Conservation (phyloP, 495 filamentous ascomycete genomes). For the Tuber indicum region DNA sequence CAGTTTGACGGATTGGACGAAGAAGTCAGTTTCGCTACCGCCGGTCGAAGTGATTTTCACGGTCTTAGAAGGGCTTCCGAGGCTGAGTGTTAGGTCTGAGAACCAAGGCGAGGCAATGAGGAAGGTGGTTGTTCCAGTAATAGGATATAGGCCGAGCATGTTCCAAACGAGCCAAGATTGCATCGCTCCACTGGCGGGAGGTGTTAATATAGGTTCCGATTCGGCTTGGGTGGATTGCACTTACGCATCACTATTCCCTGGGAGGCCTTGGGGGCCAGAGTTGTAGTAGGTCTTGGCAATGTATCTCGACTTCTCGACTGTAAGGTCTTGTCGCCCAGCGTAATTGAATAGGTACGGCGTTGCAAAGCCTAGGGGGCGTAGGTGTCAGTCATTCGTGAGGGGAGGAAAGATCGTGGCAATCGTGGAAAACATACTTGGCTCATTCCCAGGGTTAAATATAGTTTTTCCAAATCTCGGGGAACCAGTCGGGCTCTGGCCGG, state of each 20-base stretch:
- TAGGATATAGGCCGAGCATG: conserved; percentile 63
- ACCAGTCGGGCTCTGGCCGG: conserved; percentile 50
- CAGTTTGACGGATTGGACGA: conserved; percentile 52
- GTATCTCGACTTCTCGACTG: conserved; percentile 51
- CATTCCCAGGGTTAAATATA: conserved; percentile 64
- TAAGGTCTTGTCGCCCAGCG: conserved; percentile 55
- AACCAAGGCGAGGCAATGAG: conserved; percentile 61
- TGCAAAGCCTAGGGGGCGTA: conserved; percentile 49
- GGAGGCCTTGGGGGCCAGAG: conserved; percentile 51
- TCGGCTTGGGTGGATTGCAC: not conserved
- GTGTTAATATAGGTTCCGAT: not conserved
- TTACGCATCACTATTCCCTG: conserved; percentile 59
- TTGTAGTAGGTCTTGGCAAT: conserved; percentile 54
- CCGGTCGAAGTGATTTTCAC: conserved; percentile 53
- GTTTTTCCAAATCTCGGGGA: conserved; percentile 49
- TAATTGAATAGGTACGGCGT: conserved; percentile 68
- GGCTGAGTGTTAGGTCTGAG: conserved; percentile 52
- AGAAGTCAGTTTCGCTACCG: conserved; percentile 48
- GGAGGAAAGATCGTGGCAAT: not conserved
- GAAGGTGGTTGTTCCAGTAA: conserved; percentile 60
- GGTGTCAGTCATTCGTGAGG: conserved; percentile 3
- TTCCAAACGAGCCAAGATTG: conserved; percentile 64
- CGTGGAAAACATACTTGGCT: conserved; percentile 46
- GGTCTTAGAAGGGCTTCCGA: conserved; percentile 50
- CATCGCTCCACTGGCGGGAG: conserved; percentile 52